These are phyloP conservation scores for Colletotrichum chlorophyti DNA, from an alignment of 2,329 filamentous ascomycete species.

Conservation along the genomic window DNA sequence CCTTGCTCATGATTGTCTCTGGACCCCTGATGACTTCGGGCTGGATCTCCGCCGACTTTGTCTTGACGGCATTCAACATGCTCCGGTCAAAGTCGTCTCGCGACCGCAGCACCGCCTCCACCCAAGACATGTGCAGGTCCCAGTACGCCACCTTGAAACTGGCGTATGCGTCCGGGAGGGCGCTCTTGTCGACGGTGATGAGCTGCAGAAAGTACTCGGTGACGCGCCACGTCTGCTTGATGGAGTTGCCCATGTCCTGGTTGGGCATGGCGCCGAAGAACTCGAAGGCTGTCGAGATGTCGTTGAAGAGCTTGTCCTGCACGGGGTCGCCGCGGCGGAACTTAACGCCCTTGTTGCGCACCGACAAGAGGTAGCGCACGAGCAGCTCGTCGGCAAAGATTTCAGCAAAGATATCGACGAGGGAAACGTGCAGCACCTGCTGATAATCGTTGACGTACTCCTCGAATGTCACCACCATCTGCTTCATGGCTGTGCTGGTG, in stretches of 20 bases:
- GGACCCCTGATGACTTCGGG: conserved; percentile 77
- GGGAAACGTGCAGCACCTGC: conserved; percentile 81
- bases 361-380: conserved; percentile 79
- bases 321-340: conserved; percentile 89
- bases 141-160: conserved; percentile 86
- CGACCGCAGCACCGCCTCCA: conserved; percentile 85
- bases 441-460: conserved; percentile 93
- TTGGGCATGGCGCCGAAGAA: conserved; percentile 81
- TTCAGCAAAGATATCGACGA: conserved; percentile 91
- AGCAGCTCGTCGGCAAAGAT: conserved; percentile 93
- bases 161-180: conserved; percentile 79
- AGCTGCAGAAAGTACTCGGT: conserved; percentile 84
- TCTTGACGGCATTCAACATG: conserved; percentile 89
- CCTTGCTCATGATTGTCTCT: conserved; percentile 94
- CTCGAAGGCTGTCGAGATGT: conserved; percentile 87
- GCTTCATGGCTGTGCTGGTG: conserved; percentile 82
- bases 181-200: conserved; percentile 77
- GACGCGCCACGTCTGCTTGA: conserved; percentile 92
- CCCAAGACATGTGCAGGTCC: conserved; percentile 95
- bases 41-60: conserved; percentile 86
- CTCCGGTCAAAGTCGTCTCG: conserved; percentile 93
- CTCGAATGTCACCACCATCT: conserved; percentile 93
- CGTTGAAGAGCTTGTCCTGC: conserved; percentile 91
- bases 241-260: conserved; percentile 70
- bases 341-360: conserved; percentile 89